Conservation (phyloP, 2,329 filamentous ascomycete genomes). For the Cladobotryum protrusum region DNA sequence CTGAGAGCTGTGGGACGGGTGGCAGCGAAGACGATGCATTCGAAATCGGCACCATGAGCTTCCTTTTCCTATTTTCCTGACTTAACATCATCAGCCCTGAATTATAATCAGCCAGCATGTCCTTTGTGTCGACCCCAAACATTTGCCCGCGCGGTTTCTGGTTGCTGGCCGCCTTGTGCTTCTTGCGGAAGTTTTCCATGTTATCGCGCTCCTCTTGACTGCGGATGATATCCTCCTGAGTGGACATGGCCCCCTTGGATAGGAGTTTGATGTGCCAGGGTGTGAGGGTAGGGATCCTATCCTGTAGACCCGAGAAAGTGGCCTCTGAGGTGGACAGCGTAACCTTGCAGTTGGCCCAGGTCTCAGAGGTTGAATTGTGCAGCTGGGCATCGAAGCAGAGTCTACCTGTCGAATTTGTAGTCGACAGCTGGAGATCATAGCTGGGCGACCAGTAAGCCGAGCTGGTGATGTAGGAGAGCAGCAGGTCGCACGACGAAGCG, state of each 20-base stretch:
- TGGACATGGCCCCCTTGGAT: conserved; percentile 12
- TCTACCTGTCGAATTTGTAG: conserved; percentile 43
- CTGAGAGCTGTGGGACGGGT: too few species aligned
- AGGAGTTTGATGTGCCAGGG: conserved; percentile 52
- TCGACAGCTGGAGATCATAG: conserved; percentile 58
- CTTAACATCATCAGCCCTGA: too few species aligned
- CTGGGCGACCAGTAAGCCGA: conserved; percentile 54
- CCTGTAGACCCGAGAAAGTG: conserved; percentile 48
- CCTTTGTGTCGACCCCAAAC: too few species aligned
- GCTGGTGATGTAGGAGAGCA: conserved; percentile 53
- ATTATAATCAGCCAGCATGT: too few species aligned
- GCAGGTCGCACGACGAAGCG: conserved; percentile 35
- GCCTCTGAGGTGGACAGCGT: conserved; percentile 59
- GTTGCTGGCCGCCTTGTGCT: background rate
- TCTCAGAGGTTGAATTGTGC: conserved; percentile 56
- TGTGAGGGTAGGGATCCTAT: conserved; percentile 47
- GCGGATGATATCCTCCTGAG: conserved; percentile 25
- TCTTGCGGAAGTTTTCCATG: conserved; percentile 23
- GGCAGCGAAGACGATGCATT: too few species aligned
- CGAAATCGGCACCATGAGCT: too few species aligned
- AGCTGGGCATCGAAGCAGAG: conserved; percentile 58
- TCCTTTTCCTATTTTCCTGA: too few species aligned
- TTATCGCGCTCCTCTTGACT: conserved; percentile 34
- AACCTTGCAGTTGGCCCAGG: conserved; percentile 55
- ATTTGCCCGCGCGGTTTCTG: too few species aligned